phyloP scores from a whole-genome alignment of 176 grass and related monocot species.

The Triticum dicoccoides region DNA sequence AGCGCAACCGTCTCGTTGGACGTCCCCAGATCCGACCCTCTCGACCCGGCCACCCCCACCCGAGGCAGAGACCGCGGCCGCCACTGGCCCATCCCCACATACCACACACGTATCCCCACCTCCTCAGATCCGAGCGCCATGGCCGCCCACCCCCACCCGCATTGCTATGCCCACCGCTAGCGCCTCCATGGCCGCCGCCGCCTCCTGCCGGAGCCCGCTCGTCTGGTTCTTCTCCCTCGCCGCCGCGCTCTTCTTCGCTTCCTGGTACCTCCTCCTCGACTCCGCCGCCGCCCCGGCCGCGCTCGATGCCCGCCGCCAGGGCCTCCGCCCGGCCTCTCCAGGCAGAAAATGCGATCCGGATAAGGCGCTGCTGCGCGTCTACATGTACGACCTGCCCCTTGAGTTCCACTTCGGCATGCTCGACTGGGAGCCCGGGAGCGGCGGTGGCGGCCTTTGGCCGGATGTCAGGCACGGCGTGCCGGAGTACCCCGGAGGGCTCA shows the following conservation, averaged over 20 bases:
- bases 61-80: neutral
- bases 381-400: conserved; percentile 89
- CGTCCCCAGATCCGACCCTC: conserved; percentile 15
- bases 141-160: conserved; percentile 22
- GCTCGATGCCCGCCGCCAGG: neutral
- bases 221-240: conserved; percentile 50
- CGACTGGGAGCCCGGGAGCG: conserved; percentile 48
- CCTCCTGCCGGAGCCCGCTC: conserved; percentile 41
- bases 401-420: conserved; percentile 94
- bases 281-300: conserved; percentile 15
- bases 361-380: conserved; percentile 64
- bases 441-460: conserved; percentile 63
- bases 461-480: conserved; percentile 53
- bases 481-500: conserved; percentile 84
- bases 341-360: conserved; percentile 45
- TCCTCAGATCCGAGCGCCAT: conserved; percentile 29
- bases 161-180: conserved; percentile 16
- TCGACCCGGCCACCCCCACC: neutral
- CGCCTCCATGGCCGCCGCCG: neutral
- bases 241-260: conserved; percentile 51
- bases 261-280: conserved; percentile 69
- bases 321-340: neutral
- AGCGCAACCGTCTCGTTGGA: neutral
- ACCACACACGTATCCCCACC: conserved; percentile 14
- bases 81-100: neutral